phyloP scores from a whole-genome alignment of 192 early-diverging fungal species.

The Podila clonocystis region DNA sequence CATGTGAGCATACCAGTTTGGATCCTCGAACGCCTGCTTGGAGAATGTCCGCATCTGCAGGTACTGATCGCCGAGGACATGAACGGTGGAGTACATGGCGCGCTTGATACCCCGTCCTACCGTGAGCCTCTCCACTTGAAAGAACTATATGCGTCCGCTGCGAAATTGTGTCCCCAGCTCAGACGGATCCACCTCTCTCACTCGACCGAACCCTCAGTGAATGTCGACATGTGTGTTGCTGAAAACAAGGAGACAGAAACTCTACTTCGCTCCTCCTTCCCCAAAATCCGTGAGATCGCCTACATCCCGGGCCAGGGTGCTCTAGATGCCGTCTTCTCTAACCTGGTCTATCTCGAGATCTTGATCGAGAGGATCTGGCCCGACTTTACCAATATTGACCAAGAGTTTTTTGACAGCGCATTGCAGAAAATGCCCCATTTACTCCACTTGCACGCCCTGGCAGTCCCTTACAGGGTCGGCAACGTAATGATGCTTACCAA shows the following conservation, averaged over 20 bases:
- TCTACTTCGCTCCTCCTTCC: neutral
- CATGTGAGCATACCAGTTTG: neutral
- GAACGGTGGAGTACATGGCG: neutral
- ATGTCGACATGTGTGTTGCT: neutral
- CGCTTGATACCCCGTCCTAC: neutral
- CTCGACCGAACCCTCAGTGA: neutral
- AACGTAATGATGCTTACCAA: neutral
- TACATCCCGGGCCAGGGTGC: neutral
- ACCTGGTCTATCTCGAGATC: neutral
- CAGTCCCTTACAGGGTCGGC: neutral
- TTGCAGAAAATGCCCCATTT: neutral
- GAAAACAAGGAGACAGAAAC: neutral
- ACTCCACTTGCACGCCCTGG: neutral
- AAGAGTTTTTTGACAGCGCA: neutral
- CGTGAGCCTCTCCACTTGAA: neutral
- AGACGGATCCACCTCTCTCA: neutral
- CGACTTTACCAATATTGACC: neutral
- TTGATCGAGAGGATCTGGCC: neutral
- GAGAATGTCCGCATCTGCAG: neutral
- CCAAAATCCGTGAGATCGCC: neutral
- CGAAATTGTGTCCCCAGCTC: neutral
- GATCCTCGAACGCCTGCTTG: neutral
- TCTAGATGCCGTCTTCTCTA: neutral
- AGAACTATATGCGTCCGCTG: neutral
- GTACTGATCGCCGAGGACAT: neutral